Evolutionary conservation across 495 filamentous ascomycete genomes (phyloP), one percentile per base, ranked within the genome.

Genomic region (Daldinia bambusicola): DNA sequence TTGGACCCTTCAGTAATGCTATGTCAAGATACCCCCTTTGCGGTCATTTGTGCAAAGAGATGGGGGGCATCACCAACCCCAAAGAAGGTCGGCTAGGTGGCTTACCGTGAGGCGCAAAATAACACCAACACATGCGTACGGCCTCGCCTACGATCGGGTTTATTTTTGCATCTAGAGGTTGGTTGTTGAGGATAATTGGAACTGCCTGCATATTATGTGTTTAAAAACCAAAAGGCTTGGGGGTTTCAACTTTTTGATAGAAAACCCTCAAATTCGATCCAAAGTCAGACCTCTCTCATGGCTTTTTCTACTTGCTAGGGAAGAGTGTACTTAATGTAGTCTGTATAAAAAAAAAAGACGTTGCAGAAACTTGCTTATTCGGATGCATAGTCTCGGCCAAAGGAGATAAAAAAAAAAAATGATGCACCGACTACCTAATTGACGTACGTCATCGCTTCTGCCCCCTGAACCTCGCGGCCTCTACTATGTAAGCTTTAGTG

Each of bases 21-120:
- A 66, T 69, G 64, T 61, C 60, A 73, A 66, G 70, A 73, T 73
- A 73, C 70, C 70, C 53, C 66, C 57, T 36, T 36, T 59, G 66
- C 32, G 62, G 62, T 66, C 66, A 69, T 73, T 62, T 16, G 51
- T 69, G 58, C 30, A 65, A 66, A 56, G 51, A 31, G 53, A 37
- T 8, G 38, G 45, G 6, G 52, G 45, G 64, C 55, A 48, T 67
- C 58, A 50, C 43, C 34, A 48, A 31, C 34, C 16, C 32, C 52
- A 41, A 56, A 51, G 20, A 63, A 43, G 18, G 3, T 26, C n/a
- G 38, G 62, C 40, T 43, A 48, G 56, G 32, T 63, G 63, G 6
- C 59, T 68, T 63, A 36, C 66, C 34, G 20, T 60, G 61, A 58
- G 61, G 61, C 52, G 40, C 43, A 56, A 20, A 37, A 53, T 41